phyloP scores from a whole-genome alignment of 192 early-diverging fungal genomes.

The Dispira simplex region DNA sequence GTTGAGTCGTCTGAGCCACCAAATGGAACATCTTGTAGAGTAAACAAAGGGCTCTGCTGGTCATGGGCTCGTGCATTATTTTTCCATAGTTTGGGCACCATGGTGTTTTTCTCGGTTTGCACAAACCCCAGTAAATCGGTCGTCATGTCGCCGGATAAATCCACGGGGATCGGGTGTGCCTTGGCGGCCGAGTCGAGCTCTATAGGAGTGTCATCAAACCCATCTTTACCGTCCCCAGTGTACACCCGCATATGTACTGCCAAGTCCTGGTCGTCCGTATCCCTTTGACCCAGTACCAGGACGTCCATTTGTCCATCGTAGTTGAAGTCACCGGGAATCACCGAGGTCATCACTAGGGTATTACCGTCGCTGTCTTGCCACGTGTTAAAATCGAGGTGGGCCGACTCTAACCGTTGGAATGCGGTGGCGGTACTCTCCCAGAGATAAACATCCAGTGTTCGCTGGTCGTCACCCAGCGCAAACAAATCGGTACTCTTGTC shows the following conservation, averaged over 20 bases:
- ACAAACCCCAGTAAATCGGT: slow-evolving; percentile 39
- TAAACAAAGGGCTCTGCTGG: too few species aligned
- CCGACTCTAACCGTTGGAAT: not conserved
- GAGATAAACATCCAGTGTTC: slow-evolving; percentile 41
- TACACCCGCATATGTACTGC: slow-evolving; percentile 56
- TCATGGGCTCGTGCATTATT: slow-evolving; percentile 10
- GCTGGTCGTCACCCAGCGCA: slow-evolving; percentile 48
- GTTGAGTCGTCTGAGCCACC: too few species aligned
- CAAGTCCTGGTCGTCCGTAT: slow-evolving; percentile 14
- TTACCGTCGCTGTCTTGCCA: not conserved
- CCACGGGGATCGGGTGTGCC: slow-evolving; percentile 43
- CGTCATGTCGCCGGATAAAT: slow-evolving; percentile 42
- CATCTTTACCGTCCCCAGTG: slow-evolving; percentile 43
- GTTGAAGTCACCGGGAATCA: slow-evolving; percentile 67
- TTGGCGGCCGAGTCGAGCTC: slow-evolving; percentile 14
- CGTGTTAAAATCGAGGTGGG: slow-evolving; percentile 1
- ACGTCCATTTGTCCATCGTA: slow-evolving; percentile 80
- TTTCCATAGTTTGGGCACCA: slow-evolving; percentile 9
- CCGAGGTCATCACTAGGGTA: not conserved
- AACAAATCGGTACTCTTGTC: slow-evolving; percentile 83
- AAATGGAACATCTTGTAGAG: too few species aligned
- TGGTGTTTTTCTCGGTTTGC: slow-evolving; percentile 12
- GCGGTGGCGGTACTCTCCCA: slow-evolving; percentile 36
- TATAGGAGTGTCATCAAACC: slow-evolving; percentile 25
- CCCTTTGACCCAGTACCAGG: slow-evolving; percentile 50